Conservation (phyloP, 2,329 filamentous ascomycete genomes). For the Harringtonia lauricola region DNA sequence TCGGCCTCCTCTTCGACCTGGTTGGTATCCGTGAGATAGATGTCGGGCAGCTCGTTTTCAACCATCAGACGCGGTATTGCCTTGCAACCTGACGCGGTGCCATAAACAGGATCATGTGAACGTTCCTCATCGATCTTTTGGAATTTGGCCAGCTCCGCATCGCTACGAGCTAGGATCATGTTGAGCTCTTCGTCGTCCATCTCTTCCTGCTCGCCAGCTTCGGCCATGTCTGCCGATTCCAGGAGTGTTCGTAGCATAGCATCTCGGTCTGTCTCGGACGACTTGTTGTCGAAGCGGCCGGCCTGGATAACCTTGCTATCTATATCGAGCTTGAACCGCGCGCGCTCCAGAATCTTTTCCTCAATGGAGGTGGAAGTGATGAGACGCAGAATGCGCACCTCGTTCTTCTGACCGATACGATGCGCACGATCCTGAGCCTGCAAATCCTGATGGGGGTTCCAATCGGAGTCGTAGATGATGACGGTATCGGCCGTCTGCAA, state of each 20-base stretch:
- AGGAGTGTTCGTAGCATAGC: constrained; percentile 90
- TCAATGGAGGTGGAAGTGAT: constrained; percentile 97
- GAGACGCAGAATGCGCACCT: constrained; percentile 88
- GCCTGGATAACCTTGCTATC: constrained; percentile 99
- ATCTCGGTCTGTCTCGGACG: constrained; percentile 94
- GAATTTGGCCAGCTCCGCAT: constrained; percentile 69
- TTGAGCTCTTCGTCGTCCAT: constrained; percentile 99
- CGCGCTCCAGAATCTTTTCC: constrained; percentile 95
- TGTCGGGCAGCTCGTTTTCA: constrained; percentile 83
- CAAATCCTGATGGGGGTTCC: constrained; percentile 98
- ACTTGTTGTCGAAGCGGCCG: constrained; percentile 99
- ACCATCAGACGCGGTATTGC: constrained; percentile 68
- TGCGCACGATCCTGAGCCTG: constrained; percentile 99
- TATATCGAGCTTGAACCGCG: constrained; percentile 97
- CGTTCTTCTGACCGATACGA: constrained; percentile 99
- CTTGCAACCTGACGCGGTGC: constrained; percentile 51
- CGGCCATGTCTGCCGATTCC: constrained; percentile 66
- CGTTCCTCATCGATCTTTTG: constrained; percentile 75
- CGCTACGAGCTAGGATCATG: constrained; percentile 80
- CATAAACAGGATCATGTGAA: constrained; percentile 55
- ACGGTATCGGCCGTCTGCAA: constrained; percentile 96
- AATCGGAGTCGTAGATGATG: constrained; percentile 99
- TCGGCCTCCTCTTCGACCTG: constrained; percentile 75
- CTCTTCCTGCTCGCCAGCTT: constrained; percentile 72
- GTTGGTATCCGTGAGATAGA: constrained; percentile 82